Conservation (phyloP, 2,329 filamentous ascomycete genomes). For the Botrytis sinoallii region DNA sequence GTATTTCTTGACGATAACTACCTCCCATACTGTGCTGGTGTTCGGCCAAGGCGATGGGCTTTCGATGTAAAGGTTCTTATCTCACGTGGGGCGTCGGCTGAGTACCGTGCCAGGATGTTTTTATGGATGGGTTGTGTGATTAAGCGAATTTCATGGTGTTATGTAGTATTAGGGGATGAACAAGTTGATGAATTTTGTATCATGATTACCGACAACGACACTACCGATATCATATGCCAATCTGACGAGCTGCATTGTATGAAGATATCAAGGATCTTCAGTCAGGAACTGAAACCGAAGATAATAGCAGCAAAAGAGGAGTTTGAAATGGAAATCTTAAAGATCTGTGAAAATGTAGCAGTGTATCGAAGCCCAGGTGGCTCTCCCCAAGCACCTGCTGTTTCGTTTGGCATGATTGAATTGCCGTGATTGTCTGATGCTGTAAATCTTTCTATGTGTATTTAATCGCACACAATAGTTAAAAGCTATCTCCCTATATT, state of each 20-base stretch:
- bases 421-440: too few relatives aligned
- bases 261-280: not conserved
- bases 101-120: too few relatives aligned
- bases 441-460: too few relatives aligned
- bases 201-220: not conserved
- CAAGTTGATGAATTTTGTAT: conserved; percentile 2
- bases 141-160: not conserved
- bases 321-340: not conserved
- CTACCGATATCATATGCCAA: not conserved
- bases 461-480: too few relatives aligned
- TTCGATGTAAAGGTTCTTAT: not conserved
- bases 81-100: too few relatives aligned
- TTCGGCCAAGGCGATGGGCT: not conserved
- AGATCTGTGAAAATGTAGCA: not conserved
- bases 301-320: not conserved
- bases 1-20: conserved; percentile 1
- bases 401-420: too few relatives aligned
- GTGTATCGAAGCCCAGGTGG: not conserved
- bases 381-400: too few relatives aligned
- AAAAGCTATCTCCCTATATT: too few relatives aligned
- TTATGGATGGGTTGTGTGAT: too few relatives aligned
- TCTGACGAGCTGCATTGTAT: not conserved
- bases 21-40: not conserved
- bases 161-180: not conserved
- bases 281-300: not conserved